Evolutionary conservation across 805 yeast species (phyloP).

Genomic region (Komagataella pseudopastoris): DNA sequence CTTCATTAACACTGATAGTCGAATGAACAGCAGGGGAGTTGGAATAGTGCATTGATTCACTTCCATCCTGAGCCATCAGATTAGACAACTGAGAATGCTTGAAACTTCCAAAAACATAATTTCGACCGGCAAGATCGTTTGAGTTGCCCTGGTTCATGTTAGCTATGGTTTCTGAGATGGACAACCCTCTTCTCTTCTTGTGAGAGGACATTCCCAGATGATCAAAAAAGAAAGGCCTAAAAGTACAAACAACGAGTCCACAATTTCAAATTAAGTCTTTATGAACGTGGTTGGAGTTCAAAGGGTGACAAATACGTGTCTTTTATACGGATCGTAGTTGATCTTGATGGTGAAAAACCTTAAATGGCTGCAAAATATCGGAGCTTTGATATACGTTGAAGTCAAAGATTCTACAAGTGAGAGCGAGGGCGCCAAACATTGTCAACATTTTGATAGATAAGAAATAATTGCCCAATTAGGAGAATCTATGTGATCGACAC

Average conservation of each 20-base stretch:
- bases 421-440: too few species aligned
- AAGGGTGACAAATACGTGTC: neutral
- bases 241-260: neutral
- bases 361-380: neutral
- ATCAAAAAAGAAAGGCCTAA: neutral
- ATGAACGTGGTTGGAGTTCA: neutral
- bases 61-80: conserved; percentile 1
- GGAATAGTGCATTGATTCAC: neutral
- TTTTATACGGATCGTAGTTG: neutral
- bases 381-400: neutral
- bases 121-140: conserved; percentile 15
- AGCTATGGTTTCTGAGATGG: conserved; percentile 1
- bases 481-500: neutral
- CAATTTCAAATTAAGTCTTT: neutral
- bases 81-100: conserved; percentile 10
- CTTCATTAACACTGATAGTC: conserved; percentile 37
- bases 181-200: neutral
- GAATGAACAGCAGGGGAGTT: conserved; percentile 29
- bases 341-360: neutral
- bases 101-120: conserved; percentile 22
- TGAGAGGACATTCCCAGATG: neutral
- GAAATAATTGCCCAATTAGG: neutral
- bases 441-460: neutral
- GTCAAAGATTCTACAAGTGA: neutral
- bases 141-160: neutral